Base-by-base conservation (phyloP, 1,139 yeast species). In the Geotrichum phurueaensis region DNA sequence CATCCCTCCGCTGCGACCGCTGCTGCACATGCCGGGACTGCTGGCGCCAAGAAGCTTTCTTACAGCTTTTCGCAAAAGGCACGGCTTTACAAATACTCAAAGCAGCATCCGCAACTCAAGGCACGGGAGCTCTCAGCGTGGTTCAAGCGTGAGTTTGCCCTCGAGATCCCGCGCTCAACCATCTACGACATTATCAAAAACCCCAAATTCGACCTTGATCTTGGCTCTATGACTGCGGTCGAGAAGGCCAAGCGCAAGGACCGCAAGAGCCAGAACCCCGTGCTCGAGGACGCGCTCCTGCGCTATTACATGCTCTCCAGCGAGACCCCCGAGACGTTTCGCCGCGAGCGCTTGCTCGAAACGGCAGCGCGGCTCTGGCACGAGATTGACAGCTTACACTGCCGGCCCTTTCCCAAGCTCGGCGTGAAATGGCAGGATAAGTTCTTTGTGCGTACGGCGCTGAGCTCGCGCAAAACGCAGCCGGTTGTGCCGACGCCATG, bases 31-130 rank as follows among this genome's bases (percentile, higher is more conserved):
- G 4, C 39, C 10, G 39, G 39, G 1, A 33, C 10, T 33, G n/a
- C 39, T 15, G 39, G 39, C 2, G 39, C 6, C 39, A 33, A 33
- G 10, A 33, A 33, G 39, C 39, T 33, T 33, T 33, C 39, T 13
- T 33, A 33, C 39, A 33, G 39, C 39, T 33, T 33, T 33, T 15
- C n/a, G 5, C 39, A 33, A 33, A 33, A 33, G 39, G 39, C 39
- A 33, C 39, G n/a, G n/a, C 39, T 33, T 10, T 33, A 33, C 39
- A 33, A 33, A 15, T 5, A 33, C 39, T 77, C 84, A 66, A 86
- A 86, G 76, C 94, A 96, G 71, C 91, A 94, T 79, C 99, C 99
- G 68, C 89, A 89, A 78, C 84, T 73, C 78, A 86, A 90, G 78
- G 98, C 98, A 60, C 84, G 99, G 76, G 39, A 33, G 5, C n/a